Conservation (phyloP, 2,329 filamentous ascomycete species). For the Calonectria ilicicola region DNA sequence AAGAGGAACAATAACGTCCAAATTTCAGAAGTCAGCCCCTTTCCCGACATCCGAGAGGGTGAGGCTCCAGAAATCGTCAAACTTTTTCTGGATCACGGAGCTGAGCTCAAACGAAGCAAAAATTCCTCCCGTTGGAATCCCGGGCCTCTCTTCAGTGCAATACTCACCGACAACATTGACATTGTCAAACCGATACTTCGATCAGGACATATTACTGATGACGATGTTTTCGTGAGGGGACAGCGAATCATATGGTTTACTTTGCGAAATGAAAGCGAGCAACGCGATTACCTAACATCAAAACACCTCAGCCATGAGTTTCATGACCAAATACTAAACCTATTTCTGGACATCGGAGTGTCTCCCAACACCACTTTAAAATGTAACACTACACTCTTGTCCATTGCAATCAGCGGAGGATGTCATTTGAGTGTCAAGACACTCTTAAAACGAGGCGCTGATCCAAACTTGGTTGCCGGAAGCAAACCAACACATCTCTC, state of each 20-base stretch:
- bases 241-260: no score
- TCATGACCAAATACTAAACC: neutral
- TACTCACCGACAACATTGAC: neutral
- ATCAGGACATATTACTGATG: no score
- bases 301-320: neutral
- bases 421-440: neutral
- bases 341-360: neutral
- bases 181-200: neutral
- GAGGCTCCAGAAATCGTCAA: neutral
- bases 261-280: neutral
- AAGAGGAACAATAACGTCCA: no score
- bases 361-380: neutral
- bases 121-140: no score
- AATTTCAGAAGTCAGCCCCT: neutral
- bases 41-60: neutral
- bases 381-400: no score
- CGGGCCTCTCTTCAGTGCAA: neutral
- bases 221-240: no score
- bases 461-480: no score
- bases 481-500: no score
- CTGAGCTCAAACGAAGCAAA: neutral
- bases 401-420: no score
- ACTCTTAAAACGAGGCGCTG: neutral
- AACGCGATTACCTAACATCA: no score
- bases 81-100: neutral